These are phyloP conservation scores for Amoebophrya sp. DNA, from an alignment of 169 alveolate species.

Conservation along the genomic window DNA sequence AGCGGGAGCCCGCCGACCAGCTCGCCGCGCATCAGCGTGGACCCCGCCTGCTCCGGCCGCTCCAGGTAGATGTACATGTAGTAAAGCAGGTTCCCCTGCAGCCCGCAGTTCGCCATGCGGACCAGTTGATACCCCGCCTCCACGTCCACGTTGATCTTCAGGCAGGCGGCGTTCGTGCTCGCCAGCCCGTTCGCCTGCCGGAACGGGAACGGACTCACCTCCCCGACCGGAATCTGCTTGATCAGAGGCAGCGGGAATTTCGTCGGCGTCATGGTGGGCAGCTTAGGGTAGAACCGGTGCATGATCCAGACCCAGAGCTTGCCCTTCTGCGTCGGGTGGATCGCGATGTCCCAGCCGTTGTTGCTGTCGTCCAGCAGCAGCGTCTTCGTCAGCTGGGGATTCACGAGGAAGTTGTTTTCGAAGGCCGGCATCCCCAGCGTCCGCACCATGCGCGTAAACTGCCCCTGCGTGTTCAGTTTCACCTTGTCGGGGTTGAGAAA, in stretches of 20 bases:
- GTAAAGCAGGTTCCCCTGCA: not conserved
- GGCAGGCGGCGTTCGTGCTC: not conserved
- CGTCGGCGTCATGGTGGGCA: not conserved
- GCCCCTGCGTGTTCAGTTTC: not conserved
- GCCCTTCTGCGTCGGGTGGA: not conserved
- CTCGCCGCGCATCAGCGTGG: not conserved
- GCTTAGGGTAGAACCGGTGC: not conserved
- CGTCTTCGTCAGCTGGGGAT: not conserved
- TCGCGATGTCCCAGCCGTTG: not conserved
- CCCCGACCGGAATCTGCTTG: not conserved
- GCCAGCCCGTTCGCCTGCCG: not conserved
- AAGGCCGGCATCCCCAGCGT: not conserved
- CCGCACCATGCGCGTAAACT: not conserved
- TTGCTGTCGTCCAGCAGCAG: not conserved
- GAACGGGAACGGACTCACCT: not conserved
- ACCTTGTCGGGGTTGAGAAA: not conserved
- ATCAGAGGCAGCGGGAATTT: not conserved
- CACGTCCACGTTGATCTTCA: not conserved
- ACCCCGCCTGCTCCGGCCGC: not conserved
- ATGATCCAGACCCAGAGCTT: slow-evolving; percentile 1
- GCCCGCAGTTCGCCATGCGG: not conserved
- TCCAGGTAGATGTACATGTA: not conserved
- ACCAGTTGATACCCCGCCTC: not conserved
- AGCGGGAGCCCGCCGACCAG: not conserved
- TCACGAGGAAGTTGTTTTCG: not conserved